These are phyloP conservation scores for Scleroderma bovista DNA, from an alignment of 768 basidiomycete species.

Conservation along the genomic window DNA sequence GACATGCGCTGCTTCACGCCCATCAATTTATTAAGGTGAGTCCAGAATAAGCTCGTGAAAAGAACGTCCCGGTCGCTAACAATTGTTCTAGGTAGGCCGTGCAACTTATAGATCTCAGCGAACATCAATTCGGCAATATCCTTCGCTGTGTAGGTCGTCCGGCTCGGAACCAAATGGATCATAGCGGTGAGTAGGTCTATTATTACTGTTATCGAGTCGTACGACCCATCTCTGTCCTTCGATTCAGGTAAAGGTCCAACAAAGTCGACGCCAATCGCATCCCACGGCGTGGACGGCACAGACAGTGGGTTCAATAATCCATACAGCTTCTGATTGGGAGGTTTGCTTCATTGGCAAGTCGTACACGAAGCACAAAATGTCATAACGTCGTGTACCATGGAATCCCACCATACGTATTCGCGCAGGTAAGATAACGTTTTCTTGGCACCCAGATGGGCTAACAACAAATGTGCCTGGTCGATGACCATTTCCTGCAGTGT, in stretches of 20 bases:
- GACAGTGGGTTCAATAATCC: slow-evolving; percentile 22
- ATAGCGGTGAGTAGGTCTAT: slow-evolving; percentile 20
- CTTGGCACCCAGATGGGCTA: slow-evolving; percentile 32
- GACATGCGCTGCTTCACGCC: slow-evolving; percentile 10
- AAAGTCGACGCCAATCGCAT: slow-evolving; percentile 37
- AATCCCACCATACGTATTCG: slow-evolving; percentile 38
- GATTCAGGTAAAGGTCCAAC: slow-evolving; percentile 20
- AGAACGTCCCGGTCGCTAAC: slow-evolving; percentile 23
- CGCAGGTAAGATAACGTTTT: slow-evolving; percentile 32
- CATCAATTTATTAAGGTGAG: slow-evolving; percentile 7
- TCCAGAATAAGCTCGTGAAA: slow-evolving; percentile 26
- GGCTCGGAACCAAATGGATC: slow-evolving; percentile 19
- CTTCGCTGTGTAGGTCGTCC: background rate
- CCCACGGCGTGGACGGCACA: slow-evolving; percentile 29
- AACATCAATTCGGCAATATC: slow-evolving; percentile 12
- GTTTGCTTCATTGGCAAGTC: slow-evolving; percentile 17
- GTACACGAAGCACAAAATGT: slow-evolving; percentile 20
- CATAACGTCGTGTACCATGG: slow-evolving; percentile 23
- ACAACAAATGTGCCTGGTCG: slow-evolving; percentile 31
- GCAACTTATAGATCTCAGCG: slow-evolving; percentile 18
- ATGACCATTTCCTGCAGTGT: slow-evolving; percentile 29
- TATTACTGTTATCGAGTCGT: slow-evolving; percentile 20
- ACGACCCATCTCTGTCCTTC: slow-evolving; percentile 12
- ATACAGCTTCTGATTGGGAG: slow-evolving; percentile 20
- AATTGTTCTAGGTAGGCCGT: slow-evolving; percentile 27